These are phyloP conservation scores for Aspergillus eucalypticola DNA, from an alignment of 2,329 filamentous ascomycete genomes.

Conservation along the genomic window DNA sequence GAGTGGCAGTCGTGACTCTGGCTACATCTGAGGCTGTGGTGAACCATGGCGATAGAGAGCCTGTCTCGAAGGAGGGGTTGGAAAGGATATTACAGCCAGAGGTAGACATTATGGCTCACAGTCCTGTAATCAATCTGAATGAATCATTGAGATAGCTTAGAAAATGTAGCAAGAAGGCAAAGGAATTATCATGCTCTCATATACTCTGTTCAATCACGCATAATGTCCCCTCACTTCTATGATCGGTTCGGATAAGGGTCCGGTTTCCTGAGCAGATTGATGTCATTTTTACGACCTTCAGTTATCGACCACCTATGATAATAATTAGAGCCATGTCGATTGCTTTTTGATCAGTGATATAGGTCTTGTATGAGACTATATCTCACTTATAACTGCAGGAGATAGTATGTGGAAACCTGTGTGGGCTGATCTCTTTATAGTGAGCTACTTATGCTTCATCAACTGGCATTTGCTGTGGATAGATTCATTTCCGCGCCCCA, in stretches of 20 bases:
- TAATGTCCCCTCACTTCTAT: not conserved
- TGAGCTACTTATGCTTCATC: no score
- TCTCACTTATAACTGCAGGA: no score
- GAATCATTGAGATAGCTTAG: not conserved
- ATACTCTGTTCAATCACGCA: no score
- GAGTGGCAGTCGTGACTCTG: conserved; percentile 19
- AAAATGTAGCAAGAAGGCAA: not conserved
- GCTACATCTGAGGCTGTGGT: conserved; percentile 22
- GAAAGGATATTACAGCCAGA: conserved; percentile 22
- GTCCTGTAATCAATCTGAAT: accelerated
- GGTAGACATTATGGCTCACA: conserved; percentile 16
- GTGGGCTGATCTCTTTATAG: no score
- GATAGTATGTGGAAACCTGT: no score
- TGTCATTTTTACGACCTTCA: not conserved
- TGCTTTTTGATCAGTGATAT: no score
- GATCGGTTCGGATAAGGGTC: not conserved
- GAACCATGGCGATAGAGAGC: conserved; percentile 22
- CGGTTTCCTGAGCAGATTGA: not conserved
- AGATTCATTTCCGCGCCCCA: no score
- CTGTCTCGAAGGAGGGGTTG: conserved; percentile 27
- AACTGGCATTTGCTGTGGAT: no score
- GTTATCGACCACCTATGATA: no score
- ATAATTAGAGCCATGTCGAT: accelerated
- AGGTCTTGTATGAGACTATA: no score
- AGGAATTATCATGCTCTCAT: no score